A percentile compares a stretch with the other conserved stretches of the same genome.
These are phyloP conservation scores for Nakaseomyces glabratus DNA, from an alignment of 1,139 yeast genomes.

Conservation along the genomic window DNA sequence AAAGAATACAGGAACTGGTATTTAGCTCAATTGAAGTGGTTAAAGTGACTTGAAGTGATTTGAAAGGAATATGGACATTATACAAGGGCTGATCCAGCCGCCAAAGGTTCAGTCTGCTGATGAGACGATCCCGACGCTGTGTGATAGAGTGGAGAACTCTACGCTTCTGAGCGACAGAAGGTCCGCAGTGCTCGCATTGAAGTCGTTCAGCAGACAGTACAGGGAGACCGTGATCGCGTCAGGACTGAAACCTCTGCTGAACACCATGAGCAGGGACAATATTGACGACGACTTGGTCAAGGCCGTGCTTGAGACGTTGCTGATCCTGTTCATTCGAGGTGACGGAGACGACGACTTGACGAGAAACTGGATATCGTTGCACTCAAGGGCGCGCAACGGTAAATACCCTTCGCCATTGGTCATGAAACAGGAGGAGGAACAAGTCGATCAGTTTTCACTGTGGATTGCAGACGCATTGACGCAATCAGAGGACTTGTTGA, in stretches of 20 bases:
- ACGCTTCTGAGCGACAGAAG: slow-evolving; percentile 76
- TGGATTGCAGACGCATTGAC: slow-evolving; percentile 96
- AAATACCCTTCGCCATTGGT: slow-evolving; percentile 76
- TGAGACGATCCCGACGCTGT: slow-evolving; percentile 80
- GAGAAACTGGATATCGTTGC: slow-evolving; percentile 60
- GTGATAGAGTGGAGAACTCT: slow-evolving; percentile 81
- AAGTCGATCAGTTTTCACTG: slow-evolving; percentile 78
- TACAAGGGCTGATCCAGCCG: slow-evolving; percentile 43
- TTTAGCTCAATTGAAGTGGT: too few relatives aligned
- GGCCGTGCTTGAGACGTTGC: slow-evolving; percentile 76
- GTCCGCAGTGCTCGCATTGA: slow-evolving; percentile 83
- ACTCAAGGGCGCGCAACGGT: slow-evolving; percentile 69
- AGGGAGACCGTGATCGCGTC: slow-evolving; percentile 86
- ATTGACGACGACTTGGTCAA: slow-evolving; percentile 67
- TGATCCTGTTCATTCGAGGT: slow-evolving; percentile 69
- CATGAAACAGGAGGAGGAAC: slow-evolving; percentile 51
- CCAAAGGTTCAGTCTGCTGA: slow-evolving; percentile 59
- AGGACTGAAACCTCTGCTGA: slow-evolving; percentile 69
- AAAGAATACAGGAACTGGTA: too few relatives aligned
- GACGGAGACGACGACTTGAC: slow-evolving; percentile 47
- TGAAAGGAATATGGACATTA: slow-evolving; percentile 43
- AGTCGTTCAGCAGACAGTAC: slow-evolving; percentile 82
- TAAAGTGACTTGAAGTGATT: too few relatives aligned
- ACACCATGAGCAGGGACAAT: slow-evolving; percentile 55
- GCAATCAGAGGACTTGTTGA: slow-evolving; percentile 54